Conservation (phyloP, 2,329 filamentous ascomycete genomes). For the Didymella exigua region DNA sequence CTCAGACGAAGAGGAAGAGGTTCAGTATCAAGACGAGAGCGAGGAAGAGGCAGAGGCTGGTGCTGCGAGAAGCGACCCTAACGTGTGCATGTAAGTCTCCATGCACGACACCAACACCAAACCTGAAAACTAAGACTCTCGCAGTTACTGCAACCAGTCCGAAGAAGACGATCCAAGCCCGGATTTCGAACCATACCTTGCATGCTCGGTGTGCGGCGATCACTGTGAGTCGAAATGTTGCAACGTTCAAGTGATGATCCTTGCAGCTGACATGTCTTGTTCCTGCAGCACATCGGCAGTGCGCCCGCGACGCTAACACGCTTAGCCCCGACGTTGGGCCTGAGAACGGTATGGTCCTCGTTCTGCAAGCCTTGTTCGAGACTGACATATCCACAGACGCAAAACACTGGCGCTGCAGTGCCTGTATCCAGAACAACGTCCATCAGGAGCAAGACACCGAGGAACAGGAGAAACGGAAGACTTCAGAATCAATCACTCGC, state of each 20-base stretch:
- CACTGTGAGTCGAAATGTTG: constrained; percentile 67
- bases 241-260: constrained; percentile 31
- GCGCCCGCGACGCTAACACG: constrained; percentile 74
- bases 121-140: constrained; percentile 20
- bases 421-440: constrained; percentile 58
- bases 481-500: constrained; percentile 47
- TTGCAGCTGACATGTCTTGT: constrained; percentile 56
- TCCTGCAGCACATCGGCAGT: constrained; percentile 83
- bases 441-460: constrained; percentile 22
- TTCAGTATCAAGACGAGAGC: constrained; percentile 60
- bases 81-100: constrained; percentile 67
- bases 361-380: constrained; percentile 9
- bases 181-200: constrained; percentile 78
- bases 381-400: constrained; percentile 53
- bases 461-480: constrained; percentile 1
- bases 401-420: constrained; percentile 66
- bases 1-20: constrained; percentile 62
- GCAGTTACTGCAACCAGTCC: constrained; percentile 79
- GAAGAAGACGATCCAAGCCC: constrained; percentile 83
- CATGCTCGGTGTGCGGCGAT: constrained; percentile 78
- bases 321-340: constrained; percentile 64
- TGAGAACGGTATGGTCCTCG: constrained; percentile 64
- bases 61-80: constrained; percentile 58
- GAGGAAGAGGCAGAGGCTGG: constrained; percentile 64
- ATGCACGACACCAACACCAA: constrained; percentile 14